A percentile compares a stretch with the other conserved stretches of the same genome.
Conservation (phyloP, 495 filamentous ascomycete species). For the Aspergillus carlsbadensis region DNA sequence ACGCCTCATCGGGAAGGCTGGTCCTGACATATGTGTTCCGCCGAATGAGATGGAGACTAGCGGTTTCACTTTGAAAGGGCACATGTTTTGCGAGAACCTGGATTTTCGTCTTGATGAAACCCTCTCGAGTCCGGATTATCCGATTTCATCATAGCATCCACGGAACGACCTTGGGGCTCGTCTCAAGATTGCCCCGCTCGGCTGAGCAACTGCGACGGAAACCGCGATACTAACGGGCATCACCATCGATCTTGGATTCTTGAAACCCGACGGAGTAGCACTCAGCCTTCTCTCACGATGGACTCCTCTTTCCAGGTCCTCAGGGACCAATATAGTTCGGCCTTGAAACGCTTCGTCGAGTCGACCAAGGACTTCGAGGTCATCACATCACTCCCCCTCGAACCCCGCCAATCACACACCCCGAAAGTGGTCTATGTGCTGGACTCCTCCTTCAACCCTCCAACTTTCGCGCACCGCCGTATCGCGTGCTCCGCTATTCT, state of each 20-base stretch:
- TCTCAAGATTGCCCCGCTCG: not conserved
- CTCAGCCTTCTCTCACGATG: constrained; percentile 11
- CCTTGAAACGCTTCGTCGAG: constrained; percentile 56
- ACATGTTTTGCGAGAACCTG: not conserved
- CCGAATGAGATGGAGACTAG: not conserved
- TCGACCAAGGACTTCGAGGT: constrained; percentile 58
- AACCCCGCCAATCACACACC: constrained; percentile 22
- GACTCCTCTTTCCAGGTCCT: constrained; percentile 40
- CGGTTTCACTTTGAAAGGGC: not conserved
- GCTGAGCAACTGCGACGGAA: not conserved
- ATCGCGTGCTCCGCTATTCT: constrained; percentile 70
- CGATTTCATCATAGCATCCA: not conserved
- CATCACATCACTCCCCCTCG: constrained; percentile 51
- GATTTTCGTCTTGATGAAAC: not conserved
- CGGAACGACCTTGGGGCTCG: no score
- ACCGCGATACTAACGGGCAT: not conserved
- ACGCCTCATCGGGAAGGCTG: no score
- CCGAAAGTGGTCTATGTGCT: constrained; percentile 70
- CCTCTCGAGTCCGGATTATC: not conserved
- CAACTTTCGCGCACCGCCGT: constrained; percentile 75
- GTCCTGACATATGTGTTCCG: not conserved
- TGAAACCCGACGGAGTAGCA: not conserved
- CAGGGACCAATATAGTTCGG: constrained; percentile 34
- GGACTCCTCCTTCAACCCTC: constrained; percentile 95
- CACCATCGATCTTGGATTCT: not conserved